Evolutionary conservation across 805 yeast genomes (phyloP), one percentile per base, ranked within the genome.

Genomic region (Debaryomyces prosopidis): DNA sequence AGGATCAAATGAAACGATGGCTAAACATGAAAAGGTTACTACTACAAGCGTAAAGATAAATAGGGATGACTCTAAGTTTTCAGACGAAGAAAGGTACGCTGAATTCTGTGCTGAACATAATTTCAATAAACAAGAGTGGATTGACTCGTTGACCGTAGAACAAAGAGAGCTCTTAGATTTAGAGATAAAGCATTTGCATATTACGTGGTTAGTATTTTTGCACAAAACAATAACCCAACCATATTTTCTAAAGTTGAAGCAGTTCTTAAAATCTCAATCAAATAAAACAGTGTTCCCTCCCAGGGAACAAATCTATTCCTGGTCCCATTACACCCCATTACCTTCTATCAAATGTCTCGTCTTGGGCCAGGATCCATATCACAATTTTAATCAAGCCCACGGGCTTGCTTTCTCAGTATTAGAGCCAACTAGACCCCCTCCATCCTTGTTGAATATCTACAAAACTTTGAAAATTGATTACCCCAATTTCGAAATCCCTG

Each of bases 301-400:
- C 0, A 62, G 70, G 14, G 58, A 77, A 11, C 86, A 87, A 48
- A 80, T 94, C 16, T 94, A 94, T 62, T 88, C 97, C 0, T 94
- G 98, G 97, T 84, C 95, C 2, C 78, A 89, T 27, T 73, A 84
- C 14, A 89, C 98, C 0, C 96, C 96, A 0, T 69, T 92, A 16
- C 70, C 80, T 3, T 63, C 77, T 3, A 87, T 90, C 15, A 84
- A 82, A 57, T 94, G 92, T 20, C 77, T 94, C 1, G 78, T 94
- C 10, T 70, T 94, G 37, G 99, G 99, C 1, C 99, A 94, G 63
- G 99, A 94, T 62, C 99, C 99, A 0, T 94, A 94, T 62, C 99
- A 94, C 65, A 89, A 90, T 62, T 66, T 66, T 55, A 87, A 87
- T 61, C 99, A 94, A 64, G 99, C 99, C 0, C 99, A 94, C 59